phyloP scores from a whole-genome alignment of 805 yeast genomes.

The Dipodascus albidus region DNA sequence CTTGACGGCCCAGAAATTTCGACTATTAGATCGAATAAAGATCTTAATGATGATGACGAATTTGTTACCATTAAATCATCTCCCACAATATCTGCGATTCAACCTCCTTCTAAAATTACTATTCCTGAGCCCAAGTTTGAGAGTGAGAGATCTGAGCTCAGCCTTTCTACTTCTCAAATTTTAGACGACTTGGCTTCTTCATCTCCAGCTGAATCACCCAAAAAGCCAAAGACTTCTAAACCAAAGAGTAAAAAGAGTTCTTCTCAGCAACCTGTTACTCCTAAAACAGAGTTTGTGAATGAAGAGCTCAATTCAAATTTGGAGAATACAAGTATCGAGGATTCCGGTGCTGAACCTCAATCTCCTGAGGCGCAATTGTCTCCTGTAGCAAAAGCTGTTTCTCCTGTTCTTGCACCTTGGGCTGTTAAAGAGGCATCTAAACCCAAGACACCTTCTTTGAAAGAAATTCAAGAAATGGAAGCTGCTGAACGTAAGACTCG shows the following conservation, averaged over 20 bases:
- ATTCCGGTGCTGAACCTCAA: neutral
- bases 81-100: neutral
- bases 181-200: neutral
- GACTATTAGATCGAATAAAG: neutral
- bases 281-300: neutral
- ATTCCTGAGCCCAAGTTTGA: neutral
- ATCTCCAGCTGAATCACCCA: neutral
- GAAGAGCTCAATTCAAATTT: neutral
- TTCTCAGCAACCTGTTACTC: neutral
- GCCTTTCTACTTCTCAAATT: neutral
- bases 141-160: neutral
- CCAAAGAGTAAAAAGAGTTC: neutral
- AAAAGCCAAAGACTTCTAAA: neutral
- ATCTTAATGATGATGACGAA: slow-evolving; percentile 1
- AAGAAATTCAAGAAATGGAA: slow-evolving; percentile 25
- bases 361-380: neutral
- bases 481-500: slow-evolving; percentile 15
- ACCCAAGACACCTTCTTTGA: slow-evolving; percentile 16
- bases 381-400: neutral
- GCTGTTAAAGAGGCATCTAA: slow-evolving; percentile 12
- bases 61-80: neutral
- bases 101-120: neutral
- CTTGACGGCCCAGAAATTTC: neutral
- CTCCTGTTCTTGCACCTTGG: slow-evolving; percentile 18
- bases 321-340: neutral